Conservation (phyloP, 306 rosid genomes). For the Comarum palustre region DNA sequence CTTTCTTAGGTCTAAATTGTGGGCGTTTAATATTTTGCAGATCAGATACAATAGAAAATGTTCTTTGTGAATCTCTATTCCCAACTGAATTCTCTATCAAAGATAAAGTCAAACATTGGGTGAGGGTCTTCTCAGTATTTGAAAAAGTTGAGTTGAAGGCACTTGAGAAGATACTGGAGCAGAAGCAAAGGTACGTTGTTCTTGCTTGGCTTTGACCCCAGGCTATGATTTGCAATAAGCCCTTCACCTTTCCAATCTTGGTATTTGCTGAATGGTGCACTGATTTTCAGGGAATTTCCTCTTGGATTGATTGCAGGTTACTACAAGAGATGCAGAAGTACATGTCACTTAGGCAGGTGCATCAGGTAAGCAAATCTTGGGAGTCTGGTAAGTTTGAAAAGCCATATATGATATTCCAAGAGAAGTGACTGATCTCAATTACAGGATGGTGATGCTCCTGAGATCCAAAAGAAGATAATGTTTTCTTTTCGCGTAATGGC, state of each 20-base stretch:
- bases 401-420: conserved; percentile 24
- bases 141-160: conserved; percentile 96
- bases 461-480: conserved; percentile 65
- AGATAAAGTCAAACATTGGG: conserved; percentile 76
- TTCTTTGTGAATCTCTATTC: conserved; percentile 75
- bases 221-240: conserved; percentile 25
- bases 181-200: conserved; percentile 78
- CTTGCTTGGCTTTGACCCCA: conserved; percentile 21
- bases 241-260: conserved; percentile 23
- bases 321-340: conserved; percentile 96
- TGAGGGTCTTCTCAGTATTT: conserved; percentile 63
- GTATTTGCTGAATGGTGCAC: conserved; percentile 33
- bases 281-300: conserved; percentile 39
- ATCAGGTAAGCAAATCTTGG: conserved; percentile 62
- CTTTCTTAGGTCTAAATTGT: conserved; percentile 15
- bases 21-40: conserved; percentile 46
- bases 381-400: conserved; percentile 25
- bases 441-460: conserved; percentile 86
- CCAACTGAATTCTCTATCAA: conserved; percentile 62
- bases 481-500: conserved; percentile 84
- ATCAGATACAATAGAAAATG: conserved; percentile 81
- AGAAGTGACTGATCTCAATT: conserved; percentile 39
- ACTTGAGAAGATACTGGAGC: conserved; percentile 92
- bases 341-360: conserved; percentile 65
- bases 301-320: conserved; percentile 68